Evolutionary conservation across 768 basidiomycete species (phyloP), one percentile per base, ranked within the genome.

Genomic region (Rhizopogon roseolus): DNA sequence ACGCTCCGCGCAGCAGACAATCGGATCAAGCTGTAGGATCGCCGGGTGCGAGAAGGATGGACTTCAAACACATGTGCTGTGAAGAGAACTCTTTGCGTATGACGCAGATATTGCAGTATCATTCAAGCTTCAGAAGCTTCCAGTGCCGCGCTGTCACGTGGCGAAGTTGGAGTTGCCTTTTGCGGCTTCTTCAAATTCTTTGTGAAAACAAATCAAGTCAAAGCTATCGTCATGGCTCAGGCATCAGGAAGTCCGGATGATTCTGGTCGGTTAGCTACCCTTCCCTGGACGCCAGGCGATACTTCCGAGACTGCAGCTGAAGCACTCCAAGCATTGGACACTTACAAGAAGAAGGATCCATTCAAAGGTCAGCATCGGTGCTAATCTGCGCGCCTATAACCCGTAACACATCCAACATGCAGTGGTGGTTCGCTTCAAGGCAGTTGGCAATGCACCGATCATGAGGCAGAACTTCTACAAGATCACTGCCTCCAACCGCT

Each of bases 391-490:
- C 43, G 40, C n/a, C 43, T 50, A 29, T 43, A 22, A 22, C 36
- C 17, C 36, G 28, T 27, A 48, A 40, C 27, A 9, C 39, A 43
- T 2, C 37, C 37, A 25, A 13, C 38, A 14, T 17, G 43, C 66
- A 98, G 96, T 98, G 49, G 86, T 98, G 57, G 92, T 99, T 9
- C 86, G 94, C 41, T 99, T 99, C 82, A 95, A 95, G 68, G 94
- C 96, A 2, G 90, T 97, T 9, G 96, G 96, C 43, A 95, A 96
- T 62, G 96, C 95, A 1, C 96, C 96, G 0, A 94, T 99, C 63
- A 97, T 99, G 95, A 95, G 90, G 73, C 92, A 96, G 73, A 98
- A 96, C 74, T 90, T 95, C 62, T 98, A 93, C 83, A 96, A 95
- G 77, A 95, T 98, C 64, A 93, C 94, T 0, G 90, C 94, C 11